Conservation (phyloP, 2,329 filamentous ascomycete genomes). For the Magnaporthiopsis incrustans region DNA sequence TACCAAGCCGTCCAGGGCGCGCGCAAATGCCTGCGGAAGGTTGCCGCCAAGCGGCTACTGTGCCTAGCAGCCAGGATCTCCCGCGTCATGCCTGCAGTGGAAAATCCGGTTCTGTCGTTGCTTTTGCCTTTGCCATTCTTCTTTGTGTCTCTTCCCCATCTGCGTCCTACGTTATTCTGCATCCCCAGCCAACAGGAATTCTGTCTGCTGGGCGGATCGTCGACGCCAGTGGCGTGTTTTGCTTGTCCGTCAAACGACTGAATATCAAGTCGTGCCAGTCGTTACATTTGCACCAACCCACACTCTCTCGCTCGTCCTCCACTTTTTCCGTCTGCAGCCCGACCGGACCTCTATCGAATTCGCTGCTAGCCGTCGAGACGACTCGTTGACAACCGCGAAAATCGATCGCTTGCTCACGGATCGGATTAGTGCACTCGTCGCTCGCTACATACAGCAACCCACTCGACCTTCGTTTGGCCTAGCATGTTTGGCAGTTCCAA, state of each 20-base stretch:
- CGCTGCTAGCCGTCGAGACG: neutral
- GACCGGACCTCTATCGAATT: neutral
- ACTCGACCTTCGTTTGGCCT: neutral
- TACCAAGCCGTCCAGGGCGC: neutral
- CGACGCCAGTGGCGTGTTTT: neutral
- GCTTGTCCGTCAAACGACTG: neutral
- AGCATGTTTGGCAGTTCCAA: neutral
- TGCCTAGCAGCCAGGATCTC: neutral
- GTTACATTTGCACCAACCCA: neutral
- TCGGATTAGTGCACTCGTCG: neutral
- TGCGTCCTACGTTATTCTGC: neutral
- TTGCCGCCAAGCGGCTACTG: neutral
- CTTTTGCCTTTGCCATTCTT: neutral
- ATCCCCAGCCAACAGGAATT: neutral
- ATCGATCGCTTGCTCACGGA: neutral
- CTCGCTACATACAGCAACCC: neutral
- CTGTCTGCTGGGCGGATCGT: neutral
- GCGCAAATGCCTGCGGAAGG: neutral
- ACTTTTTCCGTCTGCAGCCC: neutral
- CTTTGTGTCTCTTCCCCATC: neutral
- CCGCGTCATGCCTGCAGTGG: neutral
- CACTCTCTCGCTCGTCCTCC: neutral
- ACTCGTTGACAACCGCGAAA: neutral
- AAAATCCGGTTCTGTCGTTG: neutral
- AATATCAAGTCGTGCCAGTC: neutral